Evolutionary conservation across 345 rosid species (phyloP), one percentile per base, ranked within the genome.

Genomic region (Theobroma cacao): DNA sequence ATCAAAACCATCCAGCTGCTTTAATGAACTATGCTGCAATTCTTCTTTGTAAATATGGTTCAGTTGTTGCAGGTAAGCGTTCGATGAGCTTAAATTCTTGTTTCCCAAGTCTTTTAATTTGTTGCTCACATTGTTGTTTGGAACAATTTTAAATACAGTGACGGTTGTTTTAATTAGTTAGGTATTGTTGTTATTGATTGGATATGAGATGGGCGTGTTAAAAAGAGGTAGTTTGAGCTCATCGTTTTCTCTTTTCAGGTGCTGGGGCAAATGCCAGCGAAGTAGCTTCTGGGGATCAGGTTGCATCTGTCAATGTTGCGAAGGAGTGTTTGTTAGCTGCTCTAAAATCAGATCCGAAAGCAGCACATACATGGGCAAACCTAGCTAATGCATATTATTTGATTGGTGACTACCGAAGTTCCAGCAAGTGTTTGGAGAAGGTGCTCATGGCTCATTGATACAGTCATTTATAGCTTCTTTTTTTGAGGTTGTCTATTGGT

Each of bases 351-450:
- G 99, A 94, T 82, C 94, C 97, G 12, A 95, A 89, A 84, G 90
- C 97, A 33, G 90, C 97, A 31, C 99, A 95, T 86, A 75, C 66
- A 69, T 89, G 90, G 97, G 88, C 84, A 71, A 95, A 91, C 87
- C 94, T 95, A 73, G 98, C 97, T 52, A 87, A 89, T 82, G 97
- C 97, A 73, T 92, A 89, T 79, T 86, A 81, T 84, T 79, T 90
- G 87, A 81, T 78, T 66, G 94, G 94, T 52, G 99, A 94, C 86
- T 90, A 92, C 84, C 88, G 89, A 84, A 96, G 94, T 76, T 89
- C 98, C 75, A 85, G 89, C 90, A 92, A 92, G 83, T 96, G 99
- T 86, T 90, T 96, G 95, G 98, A 96, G 93, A 96, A 96, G 99
- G 99, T 96, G 90, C 93, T 84, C 85, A 83, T 86, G 85, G 85